Conservation (phyloP, 345 rosid species). For the Excoecaria agallocha region DNA sequence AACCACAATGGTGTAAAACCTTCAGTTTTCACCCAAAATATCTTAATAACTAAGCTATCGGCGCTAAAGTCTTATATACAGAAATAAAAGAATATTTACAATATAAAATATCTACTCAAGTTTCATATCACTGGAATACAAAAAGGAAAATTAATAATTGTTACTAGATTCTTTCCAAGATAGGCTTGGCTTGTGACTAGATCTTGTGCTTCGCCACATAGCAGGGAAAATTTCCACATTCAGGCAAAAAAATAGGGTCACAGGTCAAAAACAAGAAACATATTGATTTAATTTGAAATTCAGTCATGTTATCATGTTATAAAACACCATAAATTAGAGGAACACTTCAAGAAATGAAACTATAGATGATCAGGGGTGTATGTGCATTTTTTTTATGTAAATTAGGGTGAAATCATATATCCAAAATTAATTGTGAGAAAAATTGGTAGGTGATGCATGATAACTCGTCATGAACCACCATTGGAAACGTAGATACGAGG, state of each 20-base stretch:
- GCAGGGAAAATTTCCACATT: no score
- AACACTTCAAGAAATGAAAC: not conserved
- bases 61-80: not conserved
- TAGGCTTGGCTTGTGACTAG: not conserved
- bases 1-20: not conserved
- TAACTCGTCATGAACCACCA: not conserved
- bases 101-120: not conserved
- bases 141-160: not conserved
- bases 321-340: not conserved
- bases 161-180: not conserved
- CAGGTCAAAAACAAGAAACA: not conserved
- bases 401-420: not conserved
- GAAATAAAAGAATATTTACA: not conserved
- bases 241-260: not conserved
- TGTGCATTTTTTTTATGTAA: not conserved
- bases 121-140: not conserved
- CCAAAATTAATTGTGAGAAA: not conserved
- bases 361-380: not conserved
- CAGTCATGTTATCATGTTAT: not conserved
- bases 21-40: not conserved
- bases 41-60: not conserved
- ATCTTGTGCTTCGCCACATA: no score
- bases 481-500: not conserved
- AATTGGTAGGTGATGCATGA: not conserved
- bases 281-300: not conserved